Conservation (phyloP, 805 yeast genomes). For the Wickerhamomyces xylosicus region DNA sequence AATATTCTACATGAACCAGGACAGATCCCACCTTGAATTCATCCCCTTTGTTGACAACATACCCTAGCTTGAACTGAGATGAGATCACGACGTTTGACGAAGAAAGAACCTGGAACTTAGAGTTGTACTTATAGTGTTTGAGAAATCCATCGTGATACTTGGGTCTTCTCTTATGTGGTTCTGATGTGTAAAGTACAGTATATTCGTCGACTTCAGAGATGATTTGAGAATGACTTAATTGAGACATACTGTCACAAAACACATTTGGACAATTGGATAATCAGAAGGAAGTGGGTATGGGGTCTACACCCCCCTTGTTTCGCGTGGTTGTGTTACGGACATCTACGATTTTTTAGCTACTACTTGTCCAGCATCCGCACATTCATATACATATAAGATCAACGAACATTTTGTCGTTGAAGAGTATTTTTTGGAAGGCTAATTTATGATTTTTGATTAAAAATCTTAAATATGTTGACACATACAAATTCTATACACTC, state of each 20-base stretch:
- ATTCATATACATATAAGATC: no score
- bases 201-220: slow-evolving; percentile 16
- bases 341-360: no score
- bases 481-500: no score
- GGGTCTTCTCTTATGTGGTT: slow-evolving; percentile 14
- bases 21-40: slow-evolving; percentile 11
- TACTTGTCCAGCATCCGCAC: no score
- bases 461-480: no score
- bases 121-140: slow-evolving; percentile 13
- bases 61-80: not conserved
- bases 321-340: no score
- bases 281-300: no score
- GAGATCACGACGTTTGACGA: slow-evolving; percentile 5
- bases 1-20: slow-evolving; percentile 8
- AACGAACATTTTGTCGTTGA: no score
- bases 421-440: no score
- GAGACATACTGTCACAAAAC: slow-evolving; percentile 11
- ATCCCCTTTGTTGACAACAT: slow-evolving; percentile 10
- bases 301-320: no score
- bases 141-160: slow-evolving; percentile 17
- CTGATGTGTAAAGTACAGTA: slow-evolving; percentile 11
- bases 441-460: no score
- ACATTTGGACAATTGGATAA: no score
- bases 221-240: slow-evolving; percentile 4
- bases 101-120: slow-evolving; percentile 12